Percentiles rank a stretch among this genome's conserved stretches.
Conservation (phyloP, 1,284 basidiomycete species). For the Trichosporon sp. region DNA sequence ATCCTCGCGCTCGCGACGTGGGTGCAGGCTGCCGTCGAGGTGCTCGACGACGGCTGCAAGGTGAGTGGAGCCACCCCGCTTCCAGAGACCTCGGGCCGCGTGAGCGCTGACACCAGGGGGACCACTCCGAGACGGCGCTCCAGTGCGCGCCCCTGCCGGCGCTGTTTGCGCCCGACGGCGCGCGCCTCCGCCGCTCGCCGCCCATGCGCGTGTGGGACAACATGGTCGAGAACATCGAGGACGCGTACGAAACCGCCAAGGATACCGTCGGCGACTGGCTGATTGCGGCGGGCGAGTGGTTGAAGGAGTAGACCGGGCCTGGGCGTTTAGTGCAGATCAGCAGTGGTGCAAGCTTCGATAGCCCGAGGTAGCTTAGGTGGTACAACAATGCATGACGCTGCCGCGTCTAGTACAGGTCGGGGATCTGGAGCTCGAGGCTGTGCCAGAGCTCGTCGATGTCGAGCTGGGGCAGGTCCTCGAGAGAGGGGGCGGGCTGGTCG, state of each 20-base stretch:
- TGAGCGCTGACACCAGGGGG: no score
- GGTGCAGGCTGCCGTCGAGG: background rate
- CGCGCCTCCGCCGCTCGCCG: background rate
- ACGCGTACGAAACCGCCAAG: background rate
- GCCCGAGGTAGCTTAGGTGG: background rate
- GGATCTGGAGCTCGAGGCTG: constrained; percentile 1
- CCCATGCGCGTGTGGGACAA: background rate
- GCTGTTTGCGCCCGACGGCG: background rate
- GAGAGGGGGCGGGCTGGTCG: background rate
- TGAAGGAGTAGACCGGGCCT: background rate
- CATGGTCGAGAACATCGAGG: background rate
- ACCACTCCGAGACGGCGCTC: background rate
- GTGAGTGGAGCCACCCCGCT: no score
- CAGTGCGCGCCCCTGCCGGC: background rate
- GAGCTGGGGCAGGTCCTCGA: constrained; percentile 12
- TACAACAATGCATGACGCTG: background rate
- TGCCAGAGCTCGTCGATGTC: constrained; percentile 15
- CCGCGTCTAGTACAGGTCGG: background rate
- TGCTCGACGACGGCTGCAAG: background rate
- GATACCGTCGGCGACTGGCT: background rate
- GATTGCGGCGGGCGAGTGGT: background rate
- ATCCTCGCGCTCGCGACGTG: background rate
- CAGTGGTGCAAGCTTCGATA: no score
- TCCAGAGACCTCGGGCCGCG: no score
- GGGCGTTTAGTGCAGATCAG: background rate